These are phyloP conservation scores for Didymella arachidicola DNA, from an alignment of 2,329 filamentous ascomycete species.

Conservation along the genomic window DNA sequence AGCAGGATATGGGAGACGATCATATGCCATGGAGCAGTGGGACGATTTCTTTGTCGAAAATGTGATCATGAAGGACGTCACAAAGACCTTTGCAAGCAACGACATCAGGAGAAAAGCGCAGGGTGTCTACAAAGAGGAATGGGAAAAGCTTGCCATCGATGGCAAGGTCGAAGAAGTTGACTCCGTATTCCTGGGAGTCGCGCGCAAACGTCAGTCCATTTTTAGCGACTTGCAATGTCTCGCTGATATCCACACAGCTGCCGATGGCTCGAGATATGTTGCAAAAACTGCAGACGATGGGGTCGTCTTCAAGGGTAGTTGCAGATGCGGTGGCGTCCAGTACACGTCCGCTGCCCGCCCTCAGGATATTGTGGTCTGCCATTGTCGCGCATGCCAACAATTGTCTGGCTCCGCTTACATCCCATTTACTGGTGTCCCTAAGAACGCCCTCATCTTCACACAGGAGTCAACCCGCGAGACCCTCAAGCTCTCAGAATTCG, in stretches of 20 bases:
- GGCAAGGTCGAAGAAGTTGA: slow-evolving; percentile 52
- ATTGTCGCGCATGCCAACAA: slow-evolving; percentile 60
- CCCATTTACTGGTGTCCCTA: slow-evolving; percentile 52
- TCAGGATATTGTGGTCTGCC: slow-evolving; percentile 52
- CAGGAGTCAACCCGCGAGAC: slow-evolving; percentile 39
- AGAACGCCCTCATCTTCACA: slow-evolving; percentile 47
- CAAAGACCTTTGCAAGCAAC: slow-evolving; percentile 39
- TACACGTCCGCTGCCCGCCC: slow-evolving; percentile 53
- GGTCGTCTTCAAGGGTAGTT: slow-evolving; percentile 52
- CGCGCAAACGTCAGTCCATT: slow-evolving; percentile 38
- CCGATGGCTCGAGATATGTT: slow-evolving; percentile 35
- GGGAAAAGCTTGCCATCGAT: slow-evolving; percentile 48
- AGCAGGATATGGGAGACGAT: slow-evolving; percentile 41
- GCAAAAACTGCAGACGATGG: slow-evolving; percentile 20
- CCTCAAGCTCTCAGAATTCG: slow-evolving; percentile 51
- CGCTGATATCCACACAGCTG: slow-evolving; percentile 25
- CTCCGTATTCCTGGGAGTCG: slow-evolving; percentile 50
- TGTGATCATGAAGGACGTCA: slow-evolving; percentile 37
- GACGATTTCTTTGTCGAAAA: slow-evolving; percentile 50
- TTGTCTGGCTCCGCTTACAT: slow-evolving; percentile 57
- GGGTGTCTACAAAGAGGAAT: slow-evolving; percentile 48
- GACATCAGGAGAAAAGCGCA: slow-evolving; percentile 47
- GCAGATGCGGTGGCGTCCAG: slow-evolving; percentile 54
- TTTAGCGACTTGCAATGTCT: too few relatives aligned
- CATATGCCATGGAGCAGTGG: slow-evolving; percentile 40